These are phyloP conservation scores for Neurospora sp. DNA, from an alignment of 495 filamentous ascomycete genomes.

Conservation along the genomic window DNA sequence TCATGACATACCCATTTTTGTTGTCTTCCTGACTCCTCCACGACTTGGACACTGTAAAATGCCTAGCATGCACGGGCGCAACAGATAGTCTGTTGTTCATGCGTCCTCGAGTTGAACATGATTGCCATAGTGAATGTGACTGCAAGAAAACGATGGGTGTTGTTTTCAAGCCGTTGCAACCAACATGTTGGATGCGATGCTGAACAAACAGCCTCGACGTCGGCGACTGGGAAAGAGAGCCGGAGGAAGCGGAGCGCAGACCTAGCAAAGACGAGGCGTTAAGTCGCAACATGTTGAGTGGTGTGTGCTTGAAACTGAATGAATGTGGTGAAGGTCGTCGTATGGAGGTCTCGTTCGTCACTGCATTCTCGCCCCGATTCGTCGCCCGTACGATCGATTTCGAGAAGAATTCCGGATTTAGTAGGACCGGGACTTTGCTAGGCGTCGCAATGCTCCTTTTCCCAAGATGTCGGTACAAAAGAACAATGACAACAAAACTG, in stretches of 20 bases:
- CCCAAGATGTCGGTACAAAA: neutral
- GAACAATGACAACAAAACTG: neutral
- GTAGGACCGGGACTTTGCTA: neutral
- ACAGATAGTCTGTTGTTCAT: neutral
- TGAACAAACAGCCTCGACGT: neutral
- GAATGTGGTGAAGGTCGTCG: neutral
- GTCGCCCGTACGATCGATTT: neutral
- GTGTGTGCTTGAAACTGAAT: neutral
- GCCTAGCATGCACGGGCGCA: slow-evolving; percentile 39
- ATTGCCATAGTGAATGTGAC: neutral
- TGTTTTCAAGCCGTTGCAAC: neutral
- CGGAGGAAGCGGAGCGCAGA: neutral
- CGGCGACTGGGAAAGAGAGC: neutral
- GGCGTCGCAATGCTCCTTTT: neutral
- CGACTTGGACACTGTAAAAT: neutral
- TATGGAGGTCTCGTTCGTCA: neutral
- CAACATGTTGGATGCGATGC: neutral
- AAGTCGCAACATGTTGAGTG: neutral
- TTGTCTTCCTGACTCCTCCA: slow-evolving; percentile 1
- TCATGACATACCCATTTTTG: neutral
- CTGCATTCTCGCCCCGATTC: neutral
- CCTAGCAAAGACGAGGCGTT: neutral
- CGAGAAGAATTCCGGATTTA: neutral
- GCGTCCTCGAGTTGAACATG: neutral
- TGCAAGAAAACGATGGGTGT: neutral